Evolutionary conservation across 2,329 filamentous ascomycete genomes (phyloP), one percentile per base, ranked within the genome.

Genomic region (Aspergillus ruber): DNA sequence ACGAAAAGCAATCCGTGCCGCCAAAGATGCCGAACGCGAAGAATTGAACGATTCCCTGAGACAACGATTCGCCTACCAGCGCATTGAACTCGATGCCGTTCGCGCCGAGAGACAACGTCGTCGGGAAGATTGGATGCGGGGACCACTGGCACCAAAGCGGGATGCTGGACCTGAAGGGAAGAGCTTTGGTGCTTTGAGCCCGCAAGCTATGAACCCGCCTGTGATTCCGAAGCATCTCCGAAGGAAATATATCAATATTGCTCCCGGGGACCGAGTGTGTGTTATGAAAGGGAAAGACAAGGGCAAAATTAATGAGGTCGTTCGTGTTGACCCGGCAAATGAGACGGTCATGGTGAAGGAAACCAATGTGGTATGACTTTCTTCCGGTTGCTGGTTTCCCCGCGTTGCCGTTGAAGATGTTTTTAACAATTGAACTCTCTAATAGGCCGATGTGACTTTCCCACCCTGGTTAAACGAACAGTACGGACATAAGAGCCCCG

Each of bases 281-380:
- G 72, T 97, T 49, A 71, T 89, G 46, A 81, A 85, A 51, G 90
- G 91, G 7, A 79, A 78, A 32, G 86, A 93, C 61, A 86, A 84
- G 72, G 90, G 90, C 60, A 88, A 85, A 72, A 93, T 98, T 68
- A 87, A 88, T 44, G 72, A 73, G n/a, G 80, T 97, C 40, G 67
- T 65, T 50, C 66, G 73, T 1, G 73, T 94, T 41, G 71, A 81
- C 54, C 52, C 62, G 4, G 67, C 76, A 9, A 72, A 69, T 41
- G 83, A 81, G 51, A 77, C 78, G 52, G 73, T 88, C 41, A 74
- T 70, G n/a, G 70, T 90, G 39, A 75, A 81, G 52, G 80, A 77
- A 20, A 57, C 83, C 50, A 83, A 85, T 61, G 74, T 78, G 74
- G 87, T 90, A 60, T 44, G 59, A 40, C 6, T 44, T 41, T 36